These are phyloP conservation scores for Asterionellopsis glacialis DNA, from an alignment of 108 stramenopile genomes.

Conservation along the genomic window DNA sequence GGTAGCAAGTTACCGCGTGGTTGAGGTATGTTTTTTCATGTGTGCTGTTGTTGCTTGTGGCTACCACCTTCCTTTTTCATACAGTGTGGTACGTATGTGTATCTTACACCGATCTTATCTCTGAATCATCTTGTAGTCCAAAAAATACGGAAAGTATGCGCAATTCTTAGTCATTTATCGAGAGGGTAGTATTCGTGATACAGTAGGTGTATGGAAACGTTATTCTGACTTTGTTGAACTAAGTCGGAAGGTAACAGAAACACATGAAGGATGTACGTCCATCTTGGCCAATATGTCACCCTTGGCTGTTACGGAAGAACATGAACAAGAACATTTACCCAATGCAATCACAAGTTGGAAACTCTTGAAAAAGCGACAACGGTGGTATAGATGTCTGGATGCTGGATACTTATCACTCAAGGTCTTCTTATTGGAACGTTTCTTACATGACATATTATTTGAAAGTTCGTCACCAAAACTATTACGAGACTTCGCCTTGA, in stretches of 20 bases:
- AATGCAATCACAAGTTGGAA: constrained; percentile 88
- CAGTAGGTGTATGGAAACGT: constrained; percentile 87
- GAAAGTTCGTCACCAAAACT: constrained; percentile 79
- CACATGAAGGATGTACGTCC: constrained; percentile 70
- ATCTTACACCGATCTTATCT: too few species aligned
- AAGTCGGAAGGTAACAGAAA: constrained; percentile 61
- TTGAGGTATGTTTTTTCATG: constrained; percentile 43
- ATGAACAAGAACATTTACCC: constrained; percentile 69
- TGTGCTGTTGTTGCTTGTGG: background rate
- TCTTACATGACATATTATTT: constrained; percentile 93
- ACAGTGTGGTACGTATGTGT: too few species aligned
- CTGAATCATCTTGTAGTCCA: constrained; percentile 38
- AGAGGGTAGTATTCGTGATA: constrained; percentile 78
- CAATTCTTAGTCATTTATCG: constrained; percentile 84
- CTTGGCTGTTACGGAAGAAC: constrained; percentile 68
- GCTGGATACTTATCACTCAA: constrained; percentile 90
- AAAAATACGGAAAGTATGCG: constrained; percentile 78
- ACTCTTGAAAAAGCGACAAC: constrained; percentile 80
- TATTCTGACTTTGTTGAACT: constrained; percentile 83
- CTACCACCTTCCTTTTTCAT: background rate
- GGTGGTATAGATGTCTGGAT: constrained; percentile 93
- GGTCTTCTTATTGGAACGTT: constrained; percentile 93
- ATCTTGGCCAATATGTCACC: constrained; percentile 76
- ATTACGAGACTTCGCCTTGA: constrained; percentile 65
- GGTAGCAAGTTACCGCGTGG: constrained; percentile 83